Percentiles rank a stretch among this genome's conserved stretches.
Evolutionary conservation across 441 rosid species (phyloP).

Genomic region (Aquilaria agallochum): DNA sequence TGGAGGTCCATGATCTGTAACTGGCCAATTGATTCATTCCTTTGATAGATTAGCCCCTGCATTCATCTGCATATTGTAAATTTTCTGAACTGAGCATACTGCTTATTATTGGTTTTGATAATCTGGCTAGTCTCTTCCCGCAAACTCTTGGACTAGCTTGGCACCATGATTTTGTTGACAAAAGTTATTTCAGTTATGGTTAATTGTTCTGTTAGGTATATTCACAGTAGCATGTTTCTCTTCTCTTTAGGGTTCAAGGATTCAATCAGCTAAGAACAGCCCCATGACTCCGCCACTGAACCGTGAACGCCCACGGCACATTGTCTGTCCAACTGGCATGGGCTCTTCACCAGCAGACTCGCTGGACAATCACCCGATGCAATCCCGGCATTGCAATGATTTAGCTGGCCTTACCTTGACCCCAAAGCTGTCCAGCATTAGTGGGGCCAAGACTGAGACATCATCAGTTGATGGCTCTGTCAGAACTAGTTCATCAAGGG

Average conservation of each 20-base stretch:
- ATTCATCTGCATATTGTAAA: too few relatives aligned
- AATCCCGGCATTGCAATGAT: slow-evolving; percentile 37
- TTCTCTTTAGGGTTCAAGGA: slow-evolving; percentile 41
- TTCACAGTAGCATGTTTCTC: neutral
- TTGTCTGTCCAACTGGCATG: slow-evolving; percentile 35
- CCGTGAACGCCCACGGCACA: slow-evolving; percentile 48
- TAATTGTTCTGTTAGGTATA: neutral
- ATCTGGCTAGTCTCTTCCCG: too few relatives aligned
- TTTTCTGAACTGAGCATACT: too few relatives aligned
- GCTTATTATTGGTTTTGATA: too few relatives aligned
- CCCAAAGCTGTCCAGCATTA: slow-evolving; percentile 64
- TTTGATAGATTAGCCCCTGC: too few relatives aligned
- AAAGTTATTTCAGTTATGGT: neutral
- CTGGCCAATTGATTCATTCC: too few relatives aligned
- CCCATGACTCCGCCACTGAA: slow-evolving; percentile 70
- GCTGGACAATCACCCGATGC: slow-evolving; percentile 47
- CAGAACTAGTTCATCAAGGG: slow-evolving; percentile 73
- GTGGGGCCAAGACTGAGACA: slow-evolving; percentile 70
- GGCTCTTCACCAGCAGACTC: slow-evolving; percentile 66
- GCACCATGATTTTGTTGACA: too few relatives aligned
- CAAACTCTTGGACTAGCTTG: too few relatives aligned
- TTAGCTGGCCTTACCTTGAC: slow-evolving; percentile 58
- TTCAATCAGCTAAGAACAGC: slow-evolving; percentile 58
- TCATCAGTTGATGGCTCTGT: slow-evolving; percentile 72
- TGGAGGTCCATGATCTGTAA: too few relatives aligned